Base-by-base conservation (phyloP, 192 early-diverging fungal species). In the Backusella sp. region DNA sequence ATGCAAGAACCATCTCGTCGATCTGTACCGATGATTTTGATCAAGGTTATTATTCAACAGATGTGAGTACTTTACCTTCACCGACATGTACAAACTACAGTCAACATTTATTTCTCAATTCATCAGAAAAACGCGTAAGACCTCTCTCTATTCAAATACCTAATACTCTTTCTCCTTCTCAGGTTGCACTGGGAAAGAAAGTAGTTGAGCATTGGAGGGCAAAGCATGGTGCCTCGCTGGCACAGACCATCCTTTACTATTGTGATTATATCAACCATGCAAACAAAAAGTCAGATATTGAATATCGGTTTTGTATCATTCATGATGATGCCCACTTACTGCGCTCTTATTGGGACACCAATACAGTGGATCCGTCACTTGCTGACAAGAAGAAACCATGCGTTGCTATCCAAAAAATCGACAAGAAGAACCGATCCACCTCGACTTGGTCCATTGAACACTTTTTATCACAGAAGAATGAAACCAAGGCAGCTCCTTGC, bases 301-400 rank as follows among this genome's bases (percentile, higher is more conserved):
- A 91, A 2, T 98, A 94, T 83, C 95, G 96, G 76, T 91, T 96
- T 73, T 88, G 88, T 14, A 86, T 96, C 17, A 75, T 94, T 30
- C 89, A 91, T 21, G 89, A 88, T 39, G 84, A 86, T 75, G 0
- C 75, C 73, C 17, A 77, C 76, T 12, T 81, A 82, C 42, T 78
- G 80, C 7, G 19, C 3, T 90, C 88, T 4, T 82, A 79, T 68
- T 86, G 81, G 80, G 87, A 90, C 66, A 80, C 2, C 83, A 85
- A 67, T 81, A 79, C 62, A 78, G 66, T 83, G 15, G 86, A 86
- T 28, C 65, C 71, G 1, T 70, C 76, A 32, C 70, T 89, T 1
- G 59, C 77, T 3, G 30, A 67, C 5, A 72, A 83, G 6, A 81
- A 81, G 65, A 84, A 85, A 17, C 85, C 89, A 0, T 87, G 83